Base-by-base conservation (phyloP, 139 green algal genomes). In the Chlorella sp. region DNA sequence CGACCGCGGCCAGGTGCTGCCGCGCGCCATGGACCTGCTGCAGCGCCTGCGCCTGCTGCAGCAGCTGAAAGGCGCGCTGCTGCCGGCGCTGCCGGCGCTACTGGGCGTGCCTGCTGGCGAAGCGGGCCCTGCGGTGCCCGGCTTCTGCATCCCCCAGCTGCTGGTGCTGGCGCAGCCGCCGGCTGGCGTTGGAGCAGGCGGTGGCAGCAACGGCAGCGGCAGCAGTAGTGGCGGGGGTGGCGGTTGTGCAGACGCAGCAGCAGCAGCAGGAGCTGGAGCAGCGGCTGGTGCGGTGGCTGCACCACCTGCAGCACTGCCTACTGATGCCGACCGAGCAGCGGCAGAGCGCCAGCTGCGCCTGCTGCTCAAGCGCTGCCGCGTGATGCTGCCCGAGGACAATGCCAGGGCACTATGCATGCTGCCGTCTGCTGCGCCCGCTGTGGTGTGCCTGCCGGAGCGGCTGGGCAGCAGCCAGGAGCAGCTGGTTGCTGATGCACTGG, bases 321-420 rank as follows among this genome's bases (percentile, higher is more conserved):
- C 13, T 24, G 51, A 60, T 11, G 13, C 51, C 24, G 51, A 11
- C 51, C 9, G 51, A 7, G 70, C 41, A 3, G 34, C 28, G 11
- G 56, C 54, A 1, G 48, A 82, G 24, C 76, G 32, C 76, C 76
- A 28, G 38, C 76, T 82, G 76, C 76, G 48, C 38, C 2, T 30
- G 56, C 76, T 82, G 46, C 56, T 82, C 38, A 82, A 82, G 76
- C 38, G 76, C 38, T 82, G 76, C 76, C 22, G 76, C 7, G 76
- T 82, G 76, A 58, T 82, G 54, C 76, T 73, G 76, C 56, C 76
- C 22, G 76, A 82, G 38, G 75, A 81, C 30, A 73, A 41, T 30
- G 58, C 76, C 40, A 43, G 76, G 3, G 76, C 76, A 38, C 76
- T 82, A 2, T 82, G 76, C 76, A 54, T 58, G 26, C 76, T 82